Percentiles rank a stretch among this genome's conserved stretches.
These are phyloP conservation scores for Cercospora sp. DNA, from an alignment of 2,329 filamentous ascomycete species.

Conservation along the genomic window DNA sequence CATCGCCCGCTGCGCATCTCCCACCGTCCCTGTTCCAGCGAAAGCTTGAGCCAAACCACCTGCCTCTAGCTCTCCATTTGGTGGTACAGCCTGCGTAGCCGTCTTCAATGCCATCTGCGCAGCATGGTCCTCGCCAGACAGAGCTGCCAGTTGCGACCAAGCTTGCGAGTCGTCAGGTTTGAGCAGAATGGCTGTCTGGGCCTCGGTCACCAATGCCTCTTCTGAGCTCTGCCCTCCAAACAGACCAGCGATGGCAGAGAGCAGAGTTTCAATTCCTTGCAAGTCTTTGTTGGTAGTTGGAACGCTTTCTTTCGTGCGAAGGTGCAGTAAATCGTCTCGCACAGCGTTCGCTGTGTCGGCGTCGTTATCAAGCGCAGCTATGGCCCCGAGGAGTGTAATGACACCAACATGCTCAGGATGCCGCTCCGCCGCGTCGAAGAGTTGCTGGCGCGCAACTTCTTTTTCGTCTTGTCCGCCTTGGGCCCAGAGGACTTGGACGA, in stretches of 20 bases:
- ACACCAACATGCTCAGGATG: slow-evolving; percentile 75
- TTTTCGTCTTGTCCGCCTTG: slow-evolving; percentile 74
- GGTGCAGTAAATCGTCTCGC: slow-evolving; percentile 68
- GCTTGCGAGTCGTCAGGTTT: slow-evolving; percentile 75
- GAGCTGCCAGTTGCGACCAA: slow-evolving; percentile 72
- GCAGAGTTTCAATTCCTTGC: slow-evolving; percentile 68
- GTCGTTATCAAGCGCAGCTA: slow-evolving; percentile 79
- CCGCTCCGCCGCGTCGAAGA: slow-evolving; percentile 77
- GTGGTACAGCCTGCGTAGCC: slow-evolving; percentile 72
- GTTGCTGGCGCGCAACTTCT: slow-evolving; percentile 71
- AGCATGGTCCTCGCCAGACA: slow-evolving; percentile 55
- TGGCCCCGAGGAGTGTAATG: slow-evolving; percentile 76
- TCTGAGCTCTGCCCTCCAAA: slow-evolving; percentile 37
- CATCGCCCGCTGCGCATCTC: slow-evolving; percentile 74
- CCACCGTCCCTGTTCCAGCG: slow-evolving; percentile 67
- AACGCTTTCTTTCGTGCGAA: slow-evolving; percentile 68
- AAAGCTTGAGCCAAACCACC: slow-evolving; percentile 71
- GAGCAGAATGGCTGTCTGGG: slow-evolving; percentile 76
- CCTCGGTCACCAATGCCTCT: slow-evolving; percentile 60
- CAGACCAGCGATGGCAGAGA: slow-evolving; percentile 70
- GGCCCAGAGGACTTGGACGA: slow-evolving; percentile 92
- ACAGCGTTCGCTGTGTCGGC: slow-evolving; percentile 78
- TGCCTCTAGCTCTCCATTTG: slow-evolving; percentile 66
- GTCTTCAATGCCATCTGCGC: slow-evolving; percentile 80
- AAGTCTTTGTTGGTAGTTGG: slow-evolving; percentile 58